phyloP scores from a whole-genome alignment of 371 early-diverging fungal species.

The Mucor ambiguus region DNA sequence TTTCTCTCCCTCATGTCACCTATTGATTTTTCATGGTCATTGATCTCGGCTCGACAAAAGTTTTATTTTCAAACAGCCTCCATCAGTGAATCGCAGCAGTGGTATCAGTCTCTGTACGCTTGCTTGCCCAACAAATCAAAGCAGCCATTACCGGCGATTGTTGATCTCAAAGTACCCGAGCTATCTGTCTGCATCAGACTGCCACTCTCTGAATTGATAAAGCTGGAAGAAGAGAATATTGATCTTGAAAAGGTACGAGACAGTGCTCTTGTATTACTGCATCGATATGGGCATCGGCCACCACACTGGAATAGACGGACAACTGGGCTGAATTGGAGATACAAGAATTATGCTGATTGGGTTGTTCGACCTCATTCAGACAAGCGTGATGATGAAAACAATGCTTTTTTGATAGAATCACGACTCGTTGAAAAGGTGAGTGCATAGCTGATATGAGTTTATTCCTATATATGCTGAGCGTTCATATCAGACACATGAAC shows the following conservation, averaged over 20 bases:
- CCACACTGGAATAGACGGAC: conserved; percentile 12
- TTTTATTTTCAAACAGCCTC: conserved; percentile 14
- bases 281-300: background rate
- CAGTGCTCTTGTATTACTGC: conserved; percentile 13
- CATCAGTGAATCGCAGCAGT: background rate
- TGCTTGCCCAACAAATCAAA: conserved; percentile 7
- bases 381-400: background rate
- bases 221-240: conserved; percentile 7
- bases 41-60: background rate
- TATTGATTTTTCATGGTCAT: conserved; percentile 11
- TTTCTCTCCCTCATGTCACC: conserved; percentile 2
- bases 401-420: conserved; percentile 12
- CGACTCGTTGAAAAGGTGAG: conserved; percentile 16
- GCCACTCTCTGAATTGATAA: background rate
- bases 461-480: background rate
- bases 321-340: conserved; percentile 11
- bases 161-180: conserved; percentile 8
- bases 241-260: conserved; percentile 8
- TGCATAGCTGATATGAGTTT: too few relatives aligned
- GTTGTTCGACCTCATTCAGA: background rate
- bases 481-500: conserved; percentile 1
- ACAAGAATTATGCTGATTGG: conserved; percentile 6
- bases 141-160: background rate
- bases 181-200: background rate
- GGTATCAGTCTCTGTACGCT: conserved; percentile 17